Evolutionary conservation across 345 rosid species (phyloP), one percentile per base, ranked within the genome.

Genomic region (Lumnitzera racemosa): DNA sequence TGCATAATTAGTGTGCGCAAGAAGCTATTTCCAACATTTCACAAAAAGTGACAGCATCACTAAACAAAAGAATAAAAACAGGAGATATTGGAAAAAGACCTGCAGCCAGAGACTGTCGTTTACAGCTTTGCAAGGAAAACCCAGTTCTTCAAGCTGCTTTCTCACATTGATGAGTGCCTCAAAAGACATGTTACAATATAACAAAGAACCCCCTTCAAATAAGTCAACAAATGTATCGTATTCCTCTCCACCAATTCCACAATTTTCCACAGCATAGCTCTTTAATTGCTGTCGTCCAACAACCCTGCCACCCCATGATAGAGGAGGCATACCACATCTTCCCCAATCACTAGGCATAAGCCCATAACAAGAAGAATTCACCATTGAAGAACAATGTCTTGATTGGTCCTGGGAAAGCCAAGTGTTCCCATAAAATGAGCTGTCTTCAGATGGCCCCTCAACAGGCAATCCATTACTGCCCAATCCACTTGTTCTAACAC

Each of bases 31-130:
- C 57, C 55, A 47, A 57, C 14, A 43, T 29, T 36, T 36, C 43
- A 36, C 36, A 36, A 36, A 36, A 36, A 4, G 9, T 63, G 24
- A 55, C 17, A 36, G 36, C 41, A 62, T 56, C 49, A 63, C 56
- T 24, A 67, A 48, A 64, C 9, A 36, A 60, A 51, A 49, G 48
- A 25, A 24, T 47, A 67, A 58, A 75, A 49, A 48, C 56, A 69
- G 65, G 31, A 56, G 58, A 58, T 57, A 49, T 47, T 48, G 61
- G 61, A 55, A 31, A 63, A 65, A 75, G 68, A 92, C 96, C 96
- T 92, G 98, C 65, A 92, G 74, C 98, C 98, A 92, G 62, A 92
- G 96, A 75, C 96, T 91, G 76, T 92, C 97, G 53, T 92, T 92
- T 67, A 89, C 83, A 49, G 98, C 96, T 80, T 87, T 89, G 83